A percentile compares a stretch with the other conserved stretches of the same genome.
Evolutionary conservation across 352 stramenopile genomes (phyloP).

Genomic region (Pythium brassicae): DNA sequence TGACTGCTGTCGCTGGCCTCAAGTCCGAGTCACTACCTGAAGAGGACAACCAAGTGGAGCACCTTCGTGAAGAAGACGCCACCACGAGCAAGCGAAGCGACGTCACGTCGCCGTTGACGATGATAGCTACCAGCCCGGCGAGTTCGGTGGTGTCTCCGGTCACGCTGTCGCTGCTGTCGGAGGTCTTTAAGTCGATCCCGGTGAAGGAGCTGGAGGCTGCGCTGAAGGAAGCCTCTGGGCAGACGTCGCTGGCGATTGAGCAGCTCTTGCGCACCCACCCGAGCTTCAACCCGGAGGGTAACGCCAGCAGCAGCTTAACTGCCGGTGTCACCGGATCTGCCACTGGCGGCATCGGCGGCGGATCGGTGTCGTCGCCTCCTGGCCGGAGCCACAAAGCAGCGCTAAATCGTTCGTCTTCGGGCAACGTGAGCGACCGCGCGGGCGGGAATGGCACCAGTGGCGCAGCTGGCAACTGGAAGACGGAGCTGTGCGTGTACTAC

Average conservation of each 20-base stretch:
- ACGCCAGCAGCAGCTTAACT: conserved; percentile 3
- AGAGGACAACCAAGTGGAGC: conserved; percentile 24
- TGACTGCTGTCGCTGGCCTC: conserved; percentile 9
- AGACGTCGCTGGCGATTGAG: conserved; percentile 61
- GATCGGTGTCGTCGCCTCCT: background rate
- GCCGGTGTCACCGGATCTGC: background rate
- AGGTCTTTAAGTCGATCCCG: conserved; percentile 69
- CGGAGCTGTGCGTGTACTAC: conserved; percentile 88
- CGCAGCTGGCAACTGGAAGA: conserved; percentile 79
- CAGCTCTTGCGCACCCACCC: conserved; percentile 60
- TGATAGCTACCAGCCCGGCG: background rate
- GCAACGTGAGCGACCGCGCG: conserved; percentile 10
- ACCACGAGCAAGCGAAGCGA: conserved; percentile 31
- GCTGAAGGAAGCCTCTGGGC: conserved; percentile 37
- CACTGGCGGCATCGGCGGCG: background rate
- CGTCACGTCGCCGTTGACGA: conserved; percentile 19
- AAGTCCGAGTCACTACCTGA: background rate
- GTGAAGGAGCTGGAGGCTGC: conserved; percentile 57
- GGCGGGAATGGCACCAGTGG: conserved; percentile 18
- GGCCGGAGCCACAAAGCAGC: conserved; percentile 11
- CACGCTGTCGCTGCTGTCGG: conserved; percentile 57
- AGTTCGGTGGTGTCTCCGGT: conserved; percentile 35
- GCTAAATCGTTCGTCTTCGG: conserved; percentile 24
- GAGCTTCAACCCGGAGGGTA: conserved; percentile 56
- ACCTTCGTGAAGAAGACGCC: conserved; percentile 21